Percentiles rank a stretch among this genome's conserved stretches.
phyloP scores from a whole-genome alignment of 1,284 basidiomycete genomes.

The Hymenochaete sp. region DNA sequence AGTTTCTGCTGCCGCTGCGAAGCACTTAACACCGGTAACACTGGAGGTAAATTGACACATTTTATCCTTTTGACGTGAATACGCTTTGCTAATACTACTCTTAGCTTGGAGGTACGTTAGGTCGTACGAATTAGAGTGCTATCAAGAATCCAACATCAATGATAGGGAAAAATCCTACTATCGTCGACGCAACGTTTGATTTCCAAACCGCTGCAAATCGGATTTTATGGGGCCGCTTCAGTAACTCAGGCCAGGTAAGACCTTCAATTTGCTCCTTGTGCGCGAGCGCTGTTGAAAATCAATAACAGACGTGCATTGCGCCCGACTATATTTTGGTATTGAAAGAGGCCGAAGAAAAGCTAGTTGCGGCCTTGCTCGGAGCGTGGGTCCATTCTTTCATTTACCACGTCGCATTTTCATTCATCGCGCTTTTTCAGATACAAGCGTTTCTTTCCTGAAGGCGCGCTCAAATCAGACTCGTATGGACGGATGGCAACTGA shows the following conservation, averaged over 20 bases:
- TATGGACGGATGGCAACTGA: conserved; percentile 43
- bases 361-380: conserved; percentile 54
- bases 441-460: conserved; percentile 44
- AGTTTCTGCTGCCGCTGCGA: conserved; percentile 76
- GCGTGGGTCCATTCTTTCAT: conserved; percentile 34
- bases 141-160: conserved; percentile 25
- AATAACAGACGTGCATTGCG: conserved; percentile 38
- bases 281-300: not conserved
- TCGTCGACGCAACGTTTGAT: conserved; percentile 65
- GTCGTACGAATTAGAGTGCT: not conserved
- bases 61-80: too few relatives aligned
- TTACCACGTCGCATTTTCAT: conserved; percentile 5
- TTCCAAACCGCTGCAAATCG: conserved; percentile 50
- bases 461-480: conserved; percentile 36
- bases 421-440: conserved; percentile 30
- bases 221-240: conserved; percentile 73
- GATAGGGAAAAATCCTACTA: conserved; percentile 76
- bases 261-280: not conserved
- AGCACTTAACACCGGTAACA: conserved; percentile 77
- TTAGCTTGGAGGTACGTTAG: conserved; percentile 27
- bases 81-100: not conserved
- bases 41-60: conserved; percentile 48
- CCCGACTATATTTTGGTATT: conserved; percentile 81
- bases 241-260: conserved; percentile 65
- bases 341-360: conserved; percentile 49